Percentiles rank a stretch among this genome's conserved stretches.
Conservation (phyloP, 306 rosid genomes). For the Vigna radiata region DNA sequence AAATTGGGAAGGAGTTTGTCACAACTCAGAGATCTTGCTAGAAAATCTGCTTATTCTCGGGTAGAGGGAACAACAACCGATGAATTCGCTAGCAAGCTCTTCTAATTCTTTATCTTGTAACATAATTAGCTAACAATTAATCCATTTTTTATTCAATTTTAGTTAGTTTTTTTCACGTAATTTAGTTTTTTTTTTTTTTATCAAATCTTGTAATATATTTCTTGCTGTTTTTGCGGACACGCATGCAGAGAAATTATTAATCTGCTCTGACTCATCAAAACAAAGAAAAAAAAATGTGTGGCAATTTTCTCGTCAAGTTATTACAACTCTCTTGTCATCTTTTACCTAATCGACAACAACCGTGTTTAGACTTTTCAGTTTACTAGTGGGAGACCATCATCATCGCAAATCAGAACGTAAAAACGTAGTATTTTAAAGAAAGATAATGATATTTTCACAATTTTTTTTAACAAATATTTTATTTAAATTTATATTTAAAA, state of each 20-base stretch:
- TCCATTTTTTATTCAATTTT: slow-evolving; percentile 6
- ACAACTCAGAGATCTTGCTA: slow-evolving; percentile 63
- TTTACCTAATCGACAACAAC: background rate
- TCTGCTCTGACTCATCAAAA: slow-evolving; percentile 26
- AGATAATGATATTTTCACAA: too few relatives aligned
- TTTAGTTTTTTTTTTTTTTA: background rate
- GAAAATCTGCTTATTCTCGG: slow-evolving; percentile 65
- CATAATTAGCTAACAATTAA: slow-evolving; percentile 15
- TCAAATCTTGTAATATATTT: background rate
- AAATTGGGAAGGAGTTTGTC: slow-evolving; percentile 77
- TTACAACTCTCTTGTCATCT: background rate
- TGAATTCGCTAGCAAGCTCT: slow-evolving; percentile 84
- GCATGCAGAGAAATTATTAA: slow-evolving; percentile 16
- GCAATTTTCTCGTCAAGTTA: slow-evolving; percentile 19
- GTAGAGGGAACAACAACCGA: slow-evolving; percentile 54
- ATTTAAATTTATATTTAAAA: too few relatives aligned
- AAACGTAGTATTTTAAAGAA: background rate
- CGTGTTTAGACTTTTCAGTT: slow-evolving; percentile 29
- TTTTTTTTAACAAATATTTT: too few relatives aligned
- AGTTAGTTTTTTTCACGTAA: background rate
- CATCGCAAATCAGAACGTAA: background rate
- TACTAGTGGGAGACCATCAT: background rate
- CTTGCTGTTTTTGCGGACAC: background rate
- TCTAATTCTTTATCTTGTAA: slow-evolving; percentile 26
- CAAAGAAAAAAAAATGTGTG: background rate